Conservation (phyloP, 2,329 filamentous ascomycete species). For the Zymoseptoria passerinii region DNA sequence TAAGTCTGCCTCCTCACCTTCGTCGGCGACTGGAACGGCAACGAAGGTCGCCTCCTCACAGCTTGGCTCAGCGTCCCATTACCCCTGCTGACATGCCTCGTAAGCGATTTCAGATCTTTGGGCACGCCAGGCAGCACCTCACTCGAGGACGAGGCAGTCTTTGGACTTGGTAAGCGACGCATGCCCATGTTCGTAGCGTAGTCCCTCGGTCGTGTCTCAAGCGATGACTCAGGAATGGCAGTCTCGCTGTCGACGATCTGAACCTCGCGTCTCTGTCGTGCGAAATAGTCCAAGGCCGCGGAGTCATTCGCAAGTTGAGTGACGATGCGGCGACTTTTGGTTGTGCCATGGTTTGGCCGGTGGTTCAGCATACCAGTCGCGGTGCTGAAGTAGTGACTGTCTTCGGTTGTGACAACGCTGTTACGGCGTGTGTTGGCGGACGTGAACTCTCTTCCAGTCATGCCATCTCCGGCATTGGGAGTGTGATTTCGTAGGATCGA, state of each 20-base stretch:
- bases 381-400: constrained; percentile 20
- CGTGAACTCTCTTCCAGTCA: constrained; percentile 12
- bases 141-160: constrained; percentile 11
- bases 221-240: constrained; percentile 19
- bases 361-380: constrained; percentile 12
- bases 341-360: not conserved
- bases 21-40: constrained; percentile 20
- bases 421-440: constrained; percentile 24
- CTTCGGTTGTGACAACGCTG: constrained; percentile 11
- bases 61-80: constrained; percentile 24
- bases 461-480: constrained; percentile 5
- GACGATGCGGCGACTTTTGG: constrained; percentile 6
- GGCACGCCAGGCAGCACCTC: constrained; percentile 6
- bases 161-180: constrained; percentile 8
- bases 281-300: constrained; percentile 7
- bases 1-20: constrained; percentile 9
- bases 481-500: constrained; percentile 22
- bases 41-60: constrained; percentile 17
- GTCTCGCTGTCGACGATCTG: constrained; percentile 18
- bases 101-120: constrained; percentile 19
- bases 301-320: constrained; percentile 11
- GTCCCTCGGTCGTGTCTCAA: constrained; percentile 5
- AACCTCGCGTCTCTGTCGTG: constrained; percentile 5
- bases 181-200: constrained; percentile 12
- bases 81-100: constrained; percentile 20